Conservation (phyloP, 2,329 filamentous ascomycete genomes). For the Colletotrichum sansevieriae region DNA sequence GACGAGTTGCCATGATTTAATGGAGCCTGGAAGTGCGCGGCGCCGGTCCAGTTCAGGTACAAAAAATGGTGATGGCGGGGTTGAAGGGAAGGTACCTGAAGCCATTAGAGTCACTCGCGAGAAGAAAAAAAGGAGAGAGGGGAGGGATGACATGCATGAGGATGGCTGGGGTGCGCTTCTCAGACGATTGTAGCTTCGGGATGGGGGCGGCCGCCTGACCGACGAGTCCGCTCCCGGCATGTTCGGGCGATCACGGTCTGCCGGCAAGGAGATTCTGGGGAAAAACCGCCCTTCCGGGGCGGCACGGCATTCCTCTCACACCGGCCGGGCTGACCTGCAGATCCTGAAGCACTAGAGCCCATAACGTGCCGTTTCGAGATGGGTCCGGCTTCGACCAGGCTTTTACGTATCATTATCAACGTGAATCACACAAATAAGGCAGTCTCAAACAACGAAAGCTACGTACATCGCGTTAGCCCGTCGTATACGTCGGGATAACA, state of each 20-base stretch:
- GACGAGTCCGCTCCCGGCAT: conserved; percentile 24
- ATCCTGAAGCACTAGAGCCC: conserved; percentile 22
- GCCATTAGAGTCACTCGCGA: background rate
- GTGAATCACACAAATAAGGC: background rate
- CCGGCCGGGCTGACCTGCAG: conserved; percentile 29
- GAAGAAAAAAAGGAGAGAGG: too few species aligned
- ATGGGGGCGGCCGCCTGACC: conserved; percentile 16
- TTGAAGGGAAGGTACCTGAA: background rate
- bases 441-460: background rate
- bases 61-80: background rate
- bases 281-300: background rate
- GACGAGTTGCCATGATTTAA: background rate
- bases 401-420: background rate
- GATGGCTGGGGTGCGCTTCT: background rate
- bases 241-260: conserved; percentile 32
- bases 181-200: background rate
- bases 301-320: conserved; percentile 17
- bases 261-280: conserved; percentile 21
- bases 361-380: conserved; percentile 23
- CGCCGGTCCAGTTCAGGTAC: background rate
- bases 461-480: rapidly evolving
- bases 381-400: background rate
- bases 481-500: background rate
- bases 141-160: conserved; percentile 5
- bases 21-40: background rate